A percentile compares a stretch with the other conserved stretches of the same genome.
These are phyloP conservation scores for Carex pumila DNA, from an alignment of 176 grass and related monocot species.

Conservation along the genomic window DNA sequence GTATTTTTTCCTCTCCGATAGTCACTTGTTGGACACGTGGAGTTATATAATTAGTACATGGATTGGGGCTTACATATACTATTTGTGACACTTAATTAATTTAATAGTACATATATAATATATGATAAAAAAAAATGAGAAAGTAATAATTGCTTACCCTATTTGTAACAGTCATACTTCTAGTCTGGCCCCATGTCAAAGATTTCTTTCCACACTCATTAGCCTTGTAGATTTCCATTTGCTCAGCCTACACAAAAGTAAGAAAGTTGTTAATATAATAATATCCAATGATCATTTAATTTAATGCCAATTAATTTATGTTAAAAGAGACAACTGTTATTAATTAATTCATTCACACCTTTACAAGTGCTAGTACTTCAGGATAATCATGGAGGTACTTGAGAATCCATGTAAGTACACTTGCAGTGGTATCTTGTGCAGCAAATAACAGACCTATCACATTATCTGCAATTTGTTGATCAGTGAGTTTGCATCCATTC, in stretches of 20 bases:
- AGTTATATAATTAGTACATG: not conserved
- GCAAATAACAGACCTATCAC: constrained; percentile 91
- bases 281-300: not conserved
- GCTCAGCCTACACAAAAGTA: constrained; percentile 44
- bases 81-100: no score
- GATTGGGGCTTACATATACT: not conserved
- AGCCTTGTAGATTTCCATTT: constrained; percentile 48
- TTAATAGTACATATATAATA: no score
- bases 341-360: not conserved
- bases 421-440: constrained; percentile 96
- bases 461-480: constrained; percentile 88
- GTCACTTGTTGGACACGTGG: no score
- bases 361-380: constrained; percentile 54
- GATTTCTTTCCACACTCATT: constrained; percentile 47
- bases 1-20: no score
- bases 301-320: not conserved
- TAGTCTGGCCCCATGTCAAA: constrained; percentile 67
- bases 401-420: constrained; percentile 85
- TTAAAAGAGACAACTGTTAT: no score
- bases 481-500: constrained; percentile 38
- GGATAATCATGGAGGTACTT: constrained; percentile 85
- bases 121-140: no score
- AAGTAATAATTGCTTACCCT: constrained; percentile 36
- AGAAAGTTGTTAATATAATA: not conserved
- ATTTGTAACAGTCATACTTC: constrained; percentile 70